These are phyloP conservation scores for Hyaloscypha bicolor DNA, from an alignment of 495 filamentous ascomycete species.

Conservation along the genomic window DNA sequence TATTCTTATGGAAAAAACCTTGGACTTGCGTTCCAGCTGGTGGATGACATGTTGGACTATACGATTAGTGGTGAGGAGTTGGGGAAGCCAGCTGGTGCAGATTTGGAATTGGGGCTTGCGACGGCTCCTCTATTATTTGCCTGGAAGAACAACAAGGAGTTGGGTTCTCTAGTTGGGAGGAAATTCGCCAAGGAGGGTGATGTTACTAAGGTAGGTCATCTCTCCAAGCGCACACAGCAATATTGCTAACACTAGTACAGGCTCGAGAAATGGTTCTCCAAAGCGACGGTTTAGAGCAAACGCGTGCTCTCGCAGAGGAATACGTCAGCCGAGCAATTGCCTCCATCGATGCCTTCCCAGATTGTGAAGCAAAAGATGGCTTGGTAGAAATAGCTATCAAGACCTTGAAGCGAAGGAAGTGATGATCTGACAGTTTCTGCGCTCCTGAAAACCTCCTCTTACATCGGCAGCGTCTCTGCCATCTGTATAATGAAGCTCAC, in stretches of 20 bases:
- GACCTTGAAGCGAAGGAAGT: slow-evolving; percentile 87
- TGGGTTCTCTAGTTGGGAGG: slow-evolving; percentile 87
- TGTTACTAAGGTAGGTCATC: slow-evolving; percentile 68
- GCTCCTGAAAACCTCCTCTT: slow-evolving; percentile 22
- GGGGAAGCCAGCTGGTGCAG: slow-evolving; percentile 93
- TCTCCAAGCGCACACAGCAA: neutral
- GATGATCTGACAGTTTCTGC: slow-evolving; percentile 23
- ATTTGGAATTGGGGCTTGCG: slow-evolving; percentile 89
- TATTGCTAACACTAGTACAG: slow-evolving; percentile 44
- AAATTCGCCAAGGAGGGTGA: slow-evolving; percentile 87
- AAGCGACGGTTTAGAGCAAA: slow-evolving; percentile 89
- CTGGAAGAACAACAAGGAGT: slow-evolving; percentile 85
- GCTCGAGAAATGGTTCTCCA: slow-evolving; percentile 80
- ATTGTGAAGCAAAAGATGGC: slow-evolving; percentile 88
- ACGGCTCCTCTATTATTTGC: slow-evolving; percentile 96
- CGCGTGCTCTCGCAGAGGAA: slow-evolving; percentile 82
- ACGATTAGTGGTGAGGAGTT: slow-evolving; percentile 81
- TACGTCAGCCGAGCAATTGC: slow-evolving; percentile 87
- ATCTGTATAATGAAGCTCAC: slow-evolving; percentile 27
- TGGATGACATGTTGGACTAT: slow-evolving; percentile 98
- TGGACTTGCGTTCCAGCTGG: slow-evolving; percentile 94
- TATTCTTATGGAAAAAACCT: slow-evolving; percentile 92
- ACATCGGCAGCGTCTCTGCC: slow-evolving; percentile 14
- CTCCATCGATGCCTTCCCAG: slow-evolving; percentile 80
- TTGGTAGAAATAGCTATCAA: slow-evolving; percentile 92